These are phyloP conservation scores for Hypomyces rosellus DNA, from an alignment of 2,329 filamentous ascomycete genomes.

Conservation along the genomic window DNA sequence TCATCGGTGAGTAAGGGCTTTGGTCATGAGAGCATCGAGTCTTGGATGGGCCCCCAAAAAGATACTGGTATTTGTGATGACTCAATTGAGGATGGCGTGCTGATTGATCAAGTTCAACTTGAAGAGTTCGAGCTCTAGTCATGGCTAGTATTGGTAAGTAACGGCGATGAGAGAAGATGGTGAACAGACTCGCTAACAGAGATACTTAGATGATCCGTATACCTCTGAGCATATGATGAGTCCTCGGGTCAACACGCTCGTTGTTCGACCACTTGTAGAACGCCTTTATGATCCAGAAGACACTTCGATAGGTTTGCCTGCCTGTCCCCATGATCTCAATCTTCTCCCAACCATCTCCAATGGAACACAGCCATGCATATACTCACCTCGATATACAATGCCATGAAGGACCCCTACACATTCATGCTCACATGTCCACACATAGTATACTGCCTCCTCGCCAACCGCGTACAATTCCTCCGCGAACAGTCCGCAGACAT, in stretches of 20 bases:
- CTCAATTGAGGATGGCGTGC: neutral
- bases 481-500: conserved; percentile 59
- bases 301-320: conserved; percentile 48
- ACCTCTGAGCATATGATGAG: conserved; percentile 57
- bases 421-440: conserved; percentile 7
- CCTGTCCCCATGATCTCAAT: neutral
- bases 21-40: neutral
- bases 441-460: conserved; percentile 62
- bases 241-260: conserved; percentile 59
- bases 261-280: conserved; percentile 64
- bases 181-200: neutral
- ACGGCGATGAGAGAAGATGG: too few species aligned
- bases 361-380: neutral
- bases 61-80: neutral
- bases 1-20: conserved; percentile 9
- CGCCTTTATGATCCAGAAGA: conserved; percentile 59
- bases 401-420: neutral
- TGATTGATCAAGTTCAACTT: neutral
- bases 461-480: conserved; percentile 64
- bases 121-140: conserved; percentile 12
- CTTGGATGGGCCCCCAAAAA: neutral
- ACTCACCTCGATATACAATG: too few species aligned
- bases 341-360: neutral
- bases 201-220: conserved; percentile 33
- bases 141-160: conserved; percentile 16